phyloP scores from a whole-genome alignment of 139 green algal species.

The Diplosphaera chodatii region DNA sequence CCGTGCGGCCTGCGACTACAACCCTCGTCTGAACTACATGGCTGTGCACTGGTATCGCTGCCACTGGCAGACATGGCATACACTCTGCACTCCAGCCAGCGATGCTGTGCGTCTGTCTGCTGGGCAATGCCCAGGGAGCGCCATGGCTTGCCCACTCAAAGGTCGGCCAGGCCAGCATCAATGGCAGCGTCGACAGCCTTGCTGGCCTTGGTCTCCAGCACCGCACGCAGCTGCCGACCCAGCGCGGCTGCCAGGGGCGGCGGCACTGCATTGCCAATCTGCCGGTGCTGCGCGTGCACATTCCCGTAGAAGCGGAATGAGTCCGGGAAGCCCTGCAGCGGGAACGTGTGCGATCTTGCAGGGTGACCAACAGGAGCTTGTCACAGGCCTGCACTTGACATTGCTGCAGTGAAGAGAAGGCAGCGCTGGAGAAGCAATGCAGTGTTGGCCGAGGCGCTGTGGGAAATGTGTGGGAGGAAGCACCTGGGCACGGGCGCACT shows the following conservation, averaged over 20 bases:
- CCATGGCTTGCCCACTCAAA: too few species aligned
- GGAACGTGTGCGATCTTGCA: not conserved
- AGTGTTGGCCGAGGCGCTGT: not conserved
- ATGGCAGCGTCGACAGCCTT: slow-evolving; percentile 9
- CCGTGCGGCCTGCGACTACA: too few species aligned
- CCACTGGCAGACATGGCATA: too few species aligned
- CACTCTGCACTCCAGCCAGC: too few species aligned
- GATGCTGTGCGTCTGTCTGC: too few species aligned
- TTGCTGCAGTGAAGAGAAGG: too few species aligned
- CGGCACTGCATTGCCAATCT: slow-evolving; percentile 90
- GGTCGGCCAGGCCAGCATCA: not conserved
- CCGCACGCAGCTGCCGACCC: slow-evolving; percentile 60
- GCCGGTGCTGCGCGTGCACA: slow-evolving; percentile 75
- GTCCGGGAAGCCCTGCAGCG: slow-evolving; percentile 90
- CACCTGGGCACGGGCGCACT: slow-evolving; percentile 92
- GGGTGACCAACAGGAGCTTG: too few species aligned
- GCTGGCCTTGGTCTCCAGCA: slow-evolving; percentile 32
- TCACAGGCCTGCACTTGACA: too few species aligned
- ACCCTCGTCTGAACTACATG: too few species aligned
- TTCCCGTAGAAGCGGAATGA: slow-evolving; percentile 73
- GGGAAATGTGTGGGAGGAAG: not conserved
- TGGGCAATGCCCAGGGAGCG: too few species aligned
- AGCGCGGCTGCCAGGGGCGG: slow-evolving; percentile 78
- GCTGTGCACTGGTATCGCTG: too few species aligned
- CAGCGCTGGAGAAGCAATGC: too few species aligned